Evolutionary conservation across 1,139 yeast species (phyloP), one percentile per base, ranked within the genome.

Genomic region (Suhomyces chickasaworum): DNA sequence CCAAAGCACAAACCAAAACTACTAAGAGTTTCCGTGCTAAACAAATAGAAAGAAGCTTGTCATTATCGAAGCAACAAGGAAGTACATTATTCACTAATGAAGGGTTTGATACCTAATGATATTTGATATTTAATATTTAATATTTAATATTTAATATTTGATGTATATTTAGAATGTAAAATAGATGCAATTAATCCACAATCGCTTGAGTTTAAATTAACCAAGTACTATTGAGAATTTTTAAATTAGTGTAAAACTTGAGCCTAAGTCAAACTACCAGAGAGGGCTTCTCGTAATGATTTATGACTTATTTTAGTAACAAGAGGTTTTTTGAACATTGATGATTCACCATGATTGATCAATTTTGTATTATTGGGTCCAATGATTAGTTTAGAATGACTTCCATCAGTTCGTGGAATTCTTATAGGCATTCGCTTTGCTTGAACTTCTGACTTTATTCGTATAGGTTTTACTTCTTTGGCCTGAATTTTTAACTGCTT

Each of bases 361-460:
- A 68, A 64, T 44, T 63, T 68, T 4, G 77, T 71, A 16, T 77
- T 73, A 50, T 78, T 75, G 3, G 77, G 75, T 1, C 80, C 78
- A n/a, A 80, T 69, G 2, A 69, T 69, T 44, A 81, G 55, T 8
- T 72, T 68, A 4, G 83, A 75, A 49, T 71, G 75, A 4, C 74
- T 59, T 0, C 78, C 78, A 48, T 63, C 58, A 17, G 41, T 56
- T 49, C 62, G 45, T 38, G 61, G 59, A 8, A 52, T 54, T 17
- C 59, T 42, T 10, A 54, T 53, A 0, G 73, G 73, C 39, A 63
- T 47, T 45, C 74, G 47, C 51, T 68, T 66, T 7, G 54, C 39
- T 34, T 62, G 69, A 4, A 39, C 44, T 15, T 53, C 58, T 34
- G 51, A 51, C 40, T 47, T 48, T 15, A 46, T 43, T 10, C 49